Evolutionary conservation across 306 rosid genomes (phyloP), one percentile per base, ranked within the genome.

Genomic region (Clitoria ternatea): DNA sequence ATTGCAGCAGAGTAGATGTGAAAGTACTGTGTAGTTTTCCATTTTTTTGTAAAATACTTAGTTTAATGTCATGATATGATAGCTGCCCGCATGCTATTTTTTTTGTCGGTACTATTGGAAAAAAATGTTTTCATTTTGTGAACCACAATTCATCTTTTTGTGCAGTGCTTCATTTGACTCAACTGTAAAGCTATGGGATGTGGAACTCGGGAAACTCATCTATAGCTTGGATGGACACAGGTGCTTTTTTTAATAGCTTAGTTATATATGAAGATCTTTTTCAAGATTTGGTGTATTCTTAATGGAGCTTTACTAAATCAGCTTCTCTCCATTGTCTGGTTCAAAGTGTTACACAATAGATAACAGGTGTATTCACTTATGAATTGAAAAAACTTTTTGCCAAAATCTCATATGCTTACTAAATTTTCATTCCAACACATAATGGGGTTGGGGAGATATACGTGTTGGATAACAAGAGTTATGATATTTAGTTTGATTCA

Each of bases 121-220:
- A 50, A 59, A 3, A 55, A 13, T 4, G 49, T 40, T 64, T 70
- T 64, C 53, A 47, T 55, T 54, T 55, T 65, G 29, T 62, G 36
- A 61, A 55, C 14, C 5, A 4, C 0, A 22, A 1, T 6, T 44
- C 66, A 4, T 57, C 66, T 54, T 73, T 17, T 52, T 29, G 13
- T 70, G 77, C 89, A 93, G 98, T 74, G 98, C 98, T 23, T 94
- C 98, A 75, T 94, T 90, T 70, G 98, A 94, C 81, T 85, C 98
- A 4, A 90, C 96, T 29, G 95, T 94, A 54, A 94, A 94, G 85
- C 73, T 94, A 36, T 94, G 98, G 98, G 97, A 94, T 77, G 92
- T 85, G 3, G 81, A 90, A 66, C 81, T 66, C 6, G 98, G 98
- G 79, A 94, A 85, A 66, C 90, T 88, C 74, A 63, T 94, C 35